Conservation (phyloP, 495 filamentous ascomycete species). For the Sporormia fimetaria region DNA sequence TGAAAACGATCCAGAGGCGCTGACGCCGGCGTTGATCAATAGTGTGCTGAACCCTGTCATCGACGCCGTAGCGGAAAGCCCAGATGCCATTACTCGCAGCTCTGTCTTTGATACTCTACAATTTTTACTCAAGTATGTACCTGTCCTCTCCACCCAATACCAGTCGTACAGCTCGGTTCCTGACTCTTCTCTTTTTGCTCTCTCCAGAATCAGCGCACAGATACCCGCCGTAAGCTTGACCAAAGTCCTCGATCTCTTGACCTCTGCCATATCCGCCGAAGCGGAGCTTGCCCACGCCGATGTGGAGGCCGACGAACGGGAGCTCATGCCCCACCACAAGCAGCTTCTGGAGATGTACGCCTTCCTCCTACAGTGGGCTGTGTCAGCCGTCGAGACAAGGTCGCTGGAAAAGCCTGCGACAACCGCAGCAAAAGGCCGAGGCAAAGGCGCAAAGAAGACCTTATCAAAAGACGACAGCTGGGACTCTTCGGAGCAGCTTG, state of each 20-base stretch:
- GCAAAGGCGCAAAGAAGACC: constrained; percentile 68
- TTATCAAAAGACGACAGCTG: constrained; percentile 59
- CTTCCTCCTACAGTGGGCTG: constrained; percentile 88
- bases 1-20: constrained; percentile 79
- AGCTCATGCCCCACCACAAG: constrained; percentile 74
- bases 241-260: constrained; percentile 86
- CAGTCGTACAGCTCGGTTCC: constrained; percentile 32
- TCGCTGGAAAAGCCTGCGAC: constrained; percentile 76
- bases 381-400: constrained; percentile 85
- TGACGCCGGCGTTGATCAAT: constrained; percentile 67
- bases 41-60: constrained; percentile 81
- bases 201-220: constrained; percentile 65
- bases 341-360: constrained; percentile 86
- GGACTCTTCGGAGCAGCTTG: constrained; percentile 81
- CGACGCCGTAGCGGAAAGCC: constrained; percentile 82
- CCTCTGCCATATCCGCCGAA: constrained; percentile 87
- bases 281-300: constrained; percentile 78
- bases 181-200: constrained; percentile 57
- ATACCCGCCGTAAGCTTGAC: constrained; percentile 71
- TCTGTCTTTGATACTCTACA: constrained; percentile 84
- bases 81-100: constrained; percentile 69
- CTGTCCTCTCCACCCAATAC: constrained; percentile 45
- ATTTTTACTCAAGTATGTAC: constrained; percentile 90
- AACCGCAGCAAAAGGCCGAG: constrained; percentile 49
- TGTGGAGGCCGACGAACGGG: constrained; percentile 82